Base-by-base conservation (phyloP, 768 basidiomycete genomes). In the Suillus spraguei region DNA sequence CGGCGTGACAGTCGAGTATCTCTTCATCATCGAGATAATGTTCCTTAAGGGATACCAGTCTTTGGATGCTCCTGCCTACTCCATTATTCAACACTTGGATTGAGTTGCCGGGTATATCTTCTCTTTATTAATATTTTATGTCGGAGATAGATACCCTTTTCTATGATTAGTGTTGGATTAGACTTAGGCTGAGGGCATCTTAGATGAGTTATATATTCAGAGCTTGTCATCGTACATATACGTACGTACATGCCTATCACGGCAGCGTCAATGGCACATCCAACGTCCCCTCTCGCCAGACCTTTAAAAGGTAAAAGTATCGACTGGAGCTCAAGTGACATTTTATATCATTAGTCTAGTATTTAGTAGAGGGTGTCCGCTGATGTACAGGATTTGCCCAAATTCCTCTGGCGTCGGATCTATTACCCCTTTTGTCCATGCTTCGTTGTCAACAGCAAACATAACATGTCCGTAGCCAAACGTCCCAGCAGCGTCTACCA, bases 21-120 rank as follows among this genome's bases (percentile, higher is more conserved):
- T 99, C 67, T 99, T 99, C 81, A 88, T 99, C 76, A 89, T 97
- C 65, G 93, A 95, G 67, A 73, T 94, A 64, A 74, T 83, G 62
- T 89, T 90, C 79, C 80, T 95, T 69, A 88, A 91, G 68, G 94
- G 90, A 9, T 74, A 82, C 20, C 81, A 87, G 66, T 89, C 91
- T 76, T 86, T 99, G 66, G 85, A 94, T 70, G 95, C 94, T 38
- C 93, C 95, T 2, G 79, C 88, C 10, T 99, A 97, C 80, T 92
- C 94, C 56, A 88, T 99, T 74, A 81, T 97, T 64, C 86, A 97
- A 76, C 79, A 82, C 63, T 85, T 91, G 58, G 90, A 94, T 68
- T 76, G 61, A 64, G 36, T 9, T 10, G 16, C 28, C 42, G 32
- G 24, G 6, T 6, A 47, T 63, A 9, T 28, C 28, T 49, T 35